phyloP scores from a whole-genome alignment of 1,284 basidiomycete genomes.

The Ceratobasidium sp. region DNA sequence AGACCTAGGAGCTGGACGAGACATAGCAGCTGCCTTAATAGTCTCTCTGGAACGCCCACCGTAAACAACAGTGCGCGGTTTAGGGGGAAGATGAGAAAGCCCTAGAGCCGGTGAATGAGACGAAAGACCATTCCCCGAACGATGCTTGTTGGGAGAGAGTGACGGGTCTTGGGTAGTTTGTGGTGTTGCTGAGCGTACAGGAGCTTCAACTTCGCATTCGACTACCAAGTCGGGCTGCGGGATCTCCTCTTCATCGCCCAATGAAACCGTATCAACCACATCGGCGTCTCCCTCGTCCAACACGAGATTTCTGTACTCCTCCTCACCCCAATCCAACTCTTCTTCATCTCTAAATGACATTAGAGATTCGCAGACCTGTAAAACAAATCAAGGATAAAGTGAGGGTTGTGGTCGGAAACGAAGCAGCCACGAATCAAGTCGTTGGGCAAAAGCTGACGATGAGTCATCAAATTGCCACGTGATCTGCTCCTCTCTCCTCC shows the following conservation, averaged over 20 bases:
- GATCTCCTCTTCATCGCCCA: constrained; percentile 42
- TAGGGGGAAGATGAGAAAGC: constrained; percentile 37
- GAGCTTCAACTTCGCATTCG: neutral
- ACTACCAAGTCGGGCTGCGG: neutral
- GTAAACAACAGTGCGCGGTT: constrained; percentile 26
- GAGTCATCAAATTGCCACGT: constrained; percentile 11
- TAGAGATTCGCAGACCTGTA: constrained; percentile 3
- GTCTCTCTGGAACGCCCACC: constrained; percentile 37
- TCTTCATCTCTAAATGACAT: constrained; percentile 43
- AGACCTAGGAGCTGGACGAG: constrained; percentile 28
- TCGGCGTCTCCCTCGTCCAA: constrained; percentile 20
- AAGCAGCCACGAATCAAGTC: constrained; percentile 39
- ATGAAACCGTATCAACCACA: constrained; percentile 36
- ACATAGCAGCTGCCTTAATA: constrained; percentile 37
- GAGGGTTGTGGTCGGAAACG: constrained; percentile 36
- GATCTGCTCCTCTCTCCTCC: constrained; percentile 14
- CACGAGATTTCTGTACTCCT: constrained; percentile 5
- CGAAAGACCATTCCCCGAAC: neutral
- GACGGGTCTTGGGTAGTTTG: neutral
- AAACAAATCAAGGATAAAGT: neutral
- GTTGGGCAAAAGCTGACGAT: constrained; percentile 17
- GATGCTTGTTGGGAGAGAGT: constrained; percentile 9
- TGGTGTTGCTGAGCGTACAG: constrained; percentile 1
- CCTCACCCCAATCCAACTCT: constrained; percentile 42
- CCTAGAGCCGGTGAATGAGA: constrained; percentile 17